Conservation (phyloP, 345 rosid species). For the Eucalyptus tenuipes region DNA sequence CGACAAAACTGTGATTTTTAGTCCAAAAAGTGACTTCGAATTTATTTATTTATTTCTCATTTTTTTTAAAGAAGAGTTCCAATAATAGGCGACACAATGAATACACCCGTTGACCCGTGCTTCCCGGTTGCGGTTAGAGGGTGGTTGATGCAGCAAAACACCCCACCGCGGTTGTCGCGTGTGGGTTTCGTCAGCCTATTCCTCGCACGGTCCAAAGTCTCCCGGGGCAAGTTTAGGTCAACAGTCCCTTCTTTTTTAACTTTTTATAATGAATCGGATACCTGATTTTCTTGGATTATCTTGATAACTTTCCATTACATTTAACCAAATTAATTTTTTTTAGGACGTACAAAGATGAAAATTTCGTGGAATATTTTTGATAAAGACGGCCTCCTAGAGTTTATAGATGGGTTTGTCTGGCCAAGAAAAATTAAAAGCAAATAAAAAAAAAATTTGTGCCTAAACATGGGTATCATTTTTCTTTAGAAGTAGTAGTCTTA, state of each 20-base stretch:
- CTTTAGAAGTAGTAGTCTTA: neutral
- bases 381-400: neutral
- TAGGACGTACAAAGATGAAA: neutral
- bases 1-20: neutral
- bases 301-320: neutral
- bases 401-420: neutral
- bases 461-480: neutral
- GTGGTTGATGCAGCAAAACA: neutral
- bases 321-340: neutral
- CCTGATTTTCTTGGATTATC: neutral
- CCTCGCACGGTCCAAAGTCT: neutral
- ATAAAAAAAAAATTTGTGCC: neutral
- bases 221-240: neutral
- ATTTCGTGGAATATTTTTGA: neutral
- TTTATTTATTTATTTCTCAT: neutral
- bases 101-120: neutral
- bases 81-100: neutral
- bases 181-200: neutral
- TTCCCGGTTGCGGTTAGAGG: neutral
- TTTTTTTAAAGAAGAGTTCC: neutral
- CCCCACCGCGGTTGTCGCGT: neutral
- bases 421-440: neutral
- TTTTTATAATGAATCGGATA: neutral
- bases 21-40: neutral
- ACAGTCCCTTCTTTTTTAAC: neutral